Conservation (phyloP, 2,329 filamentous ascomycete genomes). For the Verticillium longisporum region DNA sequence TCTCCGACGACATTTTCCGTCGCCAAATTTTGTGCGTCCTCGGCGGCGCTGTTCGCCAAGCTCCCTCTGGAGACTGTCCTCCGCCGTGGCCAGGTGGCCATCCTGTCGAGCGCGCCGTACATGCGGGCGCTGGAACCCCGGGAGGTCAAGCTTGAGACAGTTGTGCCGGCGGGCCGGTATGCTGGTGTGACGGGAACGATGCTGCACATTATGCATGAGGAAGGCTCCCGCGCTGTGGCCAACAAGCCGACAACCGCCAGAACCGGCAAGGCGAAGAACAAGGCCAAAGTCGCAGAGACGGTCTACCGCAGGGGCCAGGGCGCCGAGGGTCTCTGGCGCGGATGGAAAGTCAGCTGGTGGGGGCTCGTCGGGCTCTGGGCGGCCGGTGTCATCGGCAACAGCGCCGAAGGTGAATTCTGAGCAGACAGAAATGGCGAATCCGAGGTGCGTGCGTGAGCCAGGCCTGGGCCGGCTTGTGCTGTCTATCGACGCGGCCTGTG, state of each 20-base stretch:
- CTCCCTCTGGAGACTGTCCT: constrained; percentile 89
- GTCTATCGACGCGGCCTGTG: neutral
- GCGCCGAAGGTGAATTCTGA: constrained; percentile 55
- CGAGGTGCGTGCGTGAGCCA: neutral
- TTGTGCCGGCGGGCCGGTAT: constrained; percentile 76
- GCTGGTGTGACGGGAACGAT: constrained; percentile 86
- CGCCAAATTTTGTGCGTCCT: constrained; percentile 73
- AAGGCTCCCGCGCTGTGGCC: constrained; percentile 55
- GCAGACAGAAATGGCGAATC: constrained; percentile 1
- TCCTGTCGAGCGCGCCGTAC: constrained; percentile 51
- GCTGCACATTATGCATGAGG: constrained; percentile 77
- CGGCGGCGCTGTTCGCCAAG: constrained; percentile 75
- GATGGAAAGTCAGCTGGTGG: constrained; percentile 75
- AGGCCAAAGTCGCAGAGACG: constrained; percentile 28
- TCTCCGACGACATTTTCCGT: constrained; percentile 79
- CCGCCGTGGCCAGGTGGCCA: constrained; percentile 76
- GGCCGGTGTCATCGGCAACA: constrained; percentile 55
- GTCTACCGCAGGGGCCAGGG: constrained; percentile 58
- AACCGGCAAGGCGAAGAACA: constrained; percentile 12
- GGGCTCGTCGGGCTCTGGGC: constrained; percentile 69
- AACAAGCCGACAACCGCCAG: constrained; percentile 20
- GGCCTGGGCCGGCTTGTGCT: neutral
- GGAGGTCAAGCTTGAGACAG: constrained; percentile 52
- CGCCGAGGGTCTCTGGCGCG: constrained; percentile 60
- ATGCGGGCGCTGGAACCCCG: constrained; percentile 37